Conservation (phyloP, 164 flowering plant species). For the Sextonia rubra region DNA sequence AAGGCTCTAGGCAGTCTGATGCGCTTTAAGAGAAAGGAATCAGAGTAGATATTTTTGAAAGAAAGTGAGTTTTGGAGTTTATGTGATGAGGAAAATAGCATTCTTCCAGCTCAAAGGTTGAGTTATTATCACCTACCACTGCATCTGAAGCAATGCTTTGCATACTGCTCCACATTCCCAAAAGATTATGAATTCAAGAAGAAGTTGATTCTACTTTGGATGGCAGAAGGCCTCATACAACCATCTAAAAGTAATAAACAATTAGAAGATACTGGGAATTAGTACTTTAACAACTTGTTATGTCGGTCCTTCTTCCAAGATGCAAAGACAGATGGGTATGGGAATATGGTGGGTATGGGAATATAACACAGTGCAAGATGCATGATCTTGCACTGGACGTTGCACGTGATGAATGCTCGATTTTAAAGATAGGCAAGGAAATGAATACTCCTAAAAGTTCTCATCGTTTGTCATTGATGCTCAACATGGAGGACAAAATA, state of each 20-base stretch:
- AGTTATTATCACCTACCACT: constrained; percentile 18
- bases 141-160: constrained; percentile 19
- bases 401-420: constrained; percentile 4
- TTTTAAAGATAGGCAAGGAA: background rate
- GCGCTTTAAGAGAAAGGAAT: constrained; percentile 7
- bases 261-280: constrained; percentile 11
- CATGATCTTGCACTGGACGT: constrained; percentile 11
- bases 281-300: constrained; percentile 5
- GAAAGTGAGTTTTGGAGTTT: constrained; percentile 12
- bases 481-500: too few species aligned
- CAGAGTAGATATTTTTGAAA: constrained; percentile 12
- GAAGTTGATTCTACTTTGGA: constrained; percentile 17
- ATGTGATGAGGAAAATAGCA: background rate
- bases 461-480: constrained; percentile 3
- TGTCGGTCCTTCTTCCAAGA: constrained; percentile 14
- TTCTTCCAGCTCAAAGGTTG: constrained; percentile 17
- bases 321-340: constrained; percentile 1
- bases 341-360: constrained; percentile 9
- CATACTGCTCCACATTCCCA: constrained; percentile 18
- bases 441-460: background rate
- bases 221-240: constrained; percentile 16
- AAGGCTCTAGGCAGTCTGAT: constrained; percentile 16
- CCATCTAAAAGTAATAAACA: background rate
- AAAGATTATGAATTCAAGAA: constrained; percentile 12
- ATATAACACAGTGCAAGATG: constrained; percentile 7